These are phyloP conservation scores for Diaporthe ampelina DNA, from an alignment of 2,329 filamentous ascomycete genomes.

Conservation along the genomic window DNA sequence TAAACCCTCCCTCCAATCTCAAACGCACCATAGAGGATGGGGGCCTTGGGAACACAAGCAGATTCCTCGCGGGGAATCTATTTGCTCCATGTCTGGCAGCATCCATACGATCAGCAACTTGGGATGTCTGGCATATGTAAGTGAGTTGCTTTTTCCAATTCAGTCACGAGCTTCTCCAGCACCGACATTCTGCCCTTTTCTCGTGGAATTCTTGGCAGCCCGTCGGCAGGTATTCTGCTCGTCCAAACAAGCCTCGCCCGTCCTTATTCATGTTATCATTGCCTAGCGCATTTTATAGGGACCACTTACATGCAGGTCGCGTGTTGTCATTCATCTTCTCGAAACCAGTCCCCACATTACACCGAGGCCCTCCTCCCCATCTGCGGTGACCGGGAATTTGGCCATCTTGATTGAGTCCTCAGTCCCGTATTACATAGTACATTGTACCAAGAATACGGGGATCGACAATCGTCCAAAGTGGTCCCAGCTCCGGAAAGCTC, in stretches of 20 bases:
- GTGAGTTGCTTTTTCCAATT: conserved; percentile 5
- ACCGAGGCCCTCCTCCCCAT: conserved; percentile 35
- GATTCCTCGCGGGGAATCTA: background rate
- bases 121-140: background rate
- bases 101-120: background rate
- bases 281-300: conserved; percentile 33
- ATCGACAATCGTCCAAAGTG: conserved; percentile 14
- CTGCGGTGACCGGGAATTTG: conserved; percentile 32
- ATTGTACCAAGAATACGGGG: conserved; percentile 29
- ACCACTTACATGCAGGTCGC: conserved; percentile 36
- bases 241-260: conserved; percentile 13
- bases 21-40: conserved; percentile 34
- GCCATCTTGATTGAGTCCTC: conserved; percentile 12
- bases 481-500: conserved; percentile 20
- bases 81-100: conserved; percentile 8
- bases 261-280: conserved; percentile 30
- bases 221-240: background rate
- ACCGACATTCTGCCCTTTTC: background rate
- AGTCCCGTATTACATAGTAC: conserved; percentile 21
- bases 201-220: background rate
- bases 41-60: conserved; percentile 11
- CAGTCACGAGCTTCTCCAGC: conserved; percentile 14
- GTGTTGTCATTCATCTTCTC: conserved; percentile 37
- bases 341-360: conserved; percentile 38
- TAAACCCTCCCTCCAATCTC: conserved; percentile 36